Evolutionary conservation across 345 rosid genomes (phyloP).

Genomic region (Populus deltoides): DNA sequence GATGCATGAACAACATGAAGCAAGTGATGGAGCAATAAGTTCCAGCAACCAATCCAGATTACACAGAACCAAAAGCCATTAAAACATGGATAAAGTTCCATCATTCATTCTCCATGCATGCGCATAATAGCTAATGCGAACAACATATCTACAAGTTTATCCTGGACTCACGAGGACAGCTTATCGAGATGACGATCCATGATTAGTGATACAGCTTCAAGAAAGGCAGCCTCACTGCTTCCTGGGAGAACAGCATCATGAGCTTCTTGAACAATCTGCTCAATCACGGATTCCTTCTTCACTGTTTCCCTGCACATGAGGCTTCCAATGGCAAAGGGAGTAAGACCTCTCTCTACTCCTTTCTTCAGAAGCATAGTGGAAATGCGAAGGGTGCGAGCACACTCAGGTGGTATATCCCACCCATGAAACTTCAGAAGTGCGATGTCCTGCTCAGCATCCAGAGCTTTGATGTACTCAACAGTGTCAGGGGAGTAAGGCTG

Average conservation of each 20-base stretch:
- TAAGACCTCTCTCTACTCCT: constrained; percentile 63
- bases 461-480: constrained; percentile 53
- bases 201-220: constrained; percentile 44
- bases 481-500: constrained; percentile 56
- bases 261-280: constrained; percentile 61
- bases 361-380: constrained; percentile 86
- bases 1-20: constrained; percentile 6
- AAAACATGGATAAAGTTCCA: background rate
- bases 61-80: constrained; percentile 6
- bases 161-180: constrained; percentile 10
- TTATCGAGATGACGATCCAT: constrained; percentile 53
- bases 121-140: constrained; percentile 1
- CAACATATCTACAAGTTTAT: constrained; percentile 7
- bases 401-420: constrained; percentile 58
- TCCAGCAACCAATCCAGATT: constrained; percentile 1
- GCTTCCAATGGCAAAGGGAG: constrained; percentile 69
- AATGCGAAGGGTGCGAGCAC: constrained; percentile 52
- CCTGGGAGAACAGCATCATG: constrained; percentile 48
- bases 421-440: constrained; percentile 60
- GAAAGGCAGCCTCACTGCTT: constrained; percentile 52
- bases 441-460: constrained; percentile 66
- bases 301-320: constrained; percentile 74
- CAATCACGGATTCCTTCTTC: constrained; percentile 55
- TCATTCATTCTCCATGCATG: background rate
- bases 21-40: constrained; percentile 9